A percentile compares a stretch with the other conserved stretches of the same genome.
phyloP scores from a whole-genome alignment of 2,329 filamentous ascomycete species.

The Apiospora phragmitis region DNA sequence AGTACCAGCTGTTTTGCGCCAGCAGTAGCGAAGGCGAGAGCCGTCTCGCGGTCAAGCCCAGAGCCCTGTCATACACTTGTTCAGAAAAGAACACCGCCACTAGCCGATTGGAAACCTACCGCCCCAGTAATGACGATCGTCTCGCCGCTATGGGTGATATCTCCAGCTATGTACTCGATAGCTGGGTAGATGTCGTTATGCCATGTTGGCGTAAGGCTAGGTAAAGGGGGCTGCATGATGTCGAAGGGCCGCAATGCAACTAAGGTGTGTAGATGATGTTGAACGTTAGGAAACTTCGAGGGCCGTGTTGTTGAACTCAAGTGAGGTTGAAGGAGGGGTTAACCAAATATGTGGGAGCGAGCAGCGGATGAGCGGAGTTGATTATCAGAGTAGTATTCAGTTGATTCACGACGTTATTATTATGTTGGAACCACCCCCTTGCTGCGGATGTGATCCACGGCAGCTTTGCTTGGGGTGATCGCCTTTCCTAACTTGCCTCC shows the following conservation, averaged over 20 bases:
- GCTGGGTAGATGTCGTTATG: background rate
- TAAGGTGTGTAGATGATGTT: too few species aligned
- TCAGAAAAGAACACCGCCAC: background rate
- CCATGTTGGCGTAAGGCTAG: background rate
- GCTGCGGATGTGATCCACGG: too few species aligned
- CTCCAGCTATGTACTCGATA: background rate
- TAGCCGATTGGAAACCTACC: background rate
- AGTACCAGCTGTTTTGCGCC: slow-evolving; percentile 15
- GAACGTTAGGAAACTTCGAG: too few species aligned
- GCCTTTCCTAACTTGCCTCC: too few species aligned
- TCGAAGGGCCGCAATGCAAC: too few species aligned
- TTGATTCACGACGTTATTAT: too few species aligned
- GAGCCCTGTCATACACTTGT: slow-evolving; percentile 5
- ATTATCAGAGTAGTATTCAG: too few species aligned
- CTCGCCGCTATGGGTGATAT: background rate
- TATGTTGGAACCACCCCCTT: too few species aligned
- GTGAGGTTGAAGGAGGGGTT: background rate
- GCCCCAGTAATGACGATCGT: background rate
- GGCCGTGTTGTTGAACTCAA: too few species aligned
- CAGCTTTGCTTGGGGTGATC: too few species aligned
- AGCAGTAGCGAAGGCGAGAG: slow-evolving; percentile 17
- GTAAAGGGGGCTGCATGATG: background rate
- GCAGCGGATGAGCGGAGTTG: too few species aligned
- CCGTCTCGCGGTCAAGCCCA: slow-evolving; percentile 17
- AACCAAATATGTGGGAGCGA: background rate